A percentile compares a stretch with the other conserved stretches of the same genome.
Evolutionary conservation across 345 rosid genomes (phyloP).

Genomic region (Melastoma malabathricum): DNA sequence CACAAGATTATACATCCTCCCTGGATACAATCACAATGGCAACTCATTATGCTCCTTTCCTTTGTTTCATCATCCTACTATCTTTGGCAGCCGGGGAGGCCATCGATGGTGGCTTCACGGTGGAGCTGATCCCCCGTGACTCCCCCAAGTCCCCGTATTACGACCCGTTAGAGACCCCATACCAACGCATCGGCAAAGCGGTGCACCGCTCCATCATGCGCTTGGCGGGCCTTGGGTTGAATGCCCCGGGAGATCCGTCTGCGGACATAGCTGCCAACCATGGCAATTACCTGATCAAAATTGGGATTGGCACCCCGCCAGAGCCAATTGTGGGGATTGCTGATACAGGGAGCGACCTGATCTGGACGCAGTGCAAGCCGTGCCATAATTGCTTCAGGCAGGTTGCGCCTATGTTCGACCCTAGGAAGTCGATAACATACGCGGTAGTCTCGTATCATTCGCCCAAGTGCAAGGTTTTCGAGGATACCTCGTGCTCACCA

Average conservation of each 20-base stretch:
- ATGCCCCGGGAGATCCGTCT: not conserved
- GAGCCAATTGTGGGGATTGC: conserved; percentile 10
- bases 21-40: too few species aligned
- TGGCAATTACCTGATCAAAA: conserved; percentile 20
- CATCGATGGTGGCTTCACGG: conserved; percentile 8
- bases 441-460: conserved; percentile 5
- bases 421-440: conserved; percentile 9
- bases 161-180: conserved; percentile 8
- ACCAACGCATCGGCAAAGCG: conserved; percentile 3
- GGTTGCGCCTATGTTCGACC: conserved; percentile 10
- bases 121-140: conserved; percentile 20
- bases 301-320: conserved; percentile 15
- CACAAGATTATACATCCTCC: too few species aligned
- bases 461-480: not conserved
- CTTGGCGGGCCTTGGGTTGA: not conserved
- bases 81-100: too few species aligned
- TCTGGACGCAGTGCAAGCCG: conserved; percentile 26
- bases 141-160: conserved; percentile 18
- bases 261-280: not conserved
- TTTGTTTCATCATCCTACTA: too few species aligned
- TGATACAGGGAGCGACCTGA: conserved; percentile 27
- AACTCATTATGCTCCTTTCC: too few species aligned
- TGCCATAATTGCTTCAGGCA: conserved; percentile 21
- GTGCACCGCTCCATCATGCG: conserved; percentile 3
- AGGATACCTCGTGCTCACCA: not conserved